Base-by-base conservation (phyloP, 805 yeast species). In the Saccharomycopsis guyanensis region DNA sequence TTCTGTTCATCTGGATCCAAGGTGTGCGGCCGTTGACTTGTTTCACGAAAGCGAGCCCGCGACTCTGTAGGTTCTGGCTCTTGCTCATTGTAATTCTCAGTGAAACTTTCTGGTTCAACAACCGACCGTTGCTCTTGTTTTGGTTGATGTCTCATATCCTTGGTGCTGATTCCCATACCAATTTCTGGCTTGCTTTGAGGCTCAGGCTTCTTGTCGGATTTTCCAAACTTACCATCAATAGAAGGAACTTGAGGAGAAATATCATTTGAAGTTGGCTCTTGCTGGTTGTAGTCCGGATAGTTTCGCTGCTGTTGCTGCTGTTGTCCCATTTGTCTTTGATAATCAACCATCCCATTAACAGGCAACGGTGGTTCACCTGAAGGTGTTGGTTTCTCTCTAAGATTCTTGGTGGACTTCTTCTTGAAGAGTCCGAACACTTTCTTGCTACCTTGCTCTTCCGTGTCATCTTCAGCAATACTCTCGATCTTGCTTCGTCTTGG, bases 341-440 rank as follows among this genome's bases (percentile, higher is more conserved):
- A 18, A 15, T 35, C 32, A 24, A 23, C 23, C 19, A 18, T 23
- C 16, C 22, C 44, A 29, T 24, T 23, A 10, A 7, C 12, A 4
- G 47, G 47, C 15, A 43, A 24, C 38, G 38, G 47, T 12, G 36
- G 47, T 4, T 15, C 38, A 18, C 25, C 23, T 4, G 16, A 18
- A 25, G 23, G 34, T 7, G 8, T 12, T 19, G 15, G 23, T 13
- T 16, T 39, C n/a, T 46, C 43, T 25, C 38, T 45, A 43, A 44
- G 33, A 27, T 34, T 50, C n/a, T 50, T 50, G 18, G 29, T 23
- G n/a, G 47, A 36, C 23, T 50, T 50, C 40, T 42, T 42, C 45
- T 42, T 42, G 18, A 42, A 42, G 4, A 42, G 18, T 3, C 45
- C 45, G n/a, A 42, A 42, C 24, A 42, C 34, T 22, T 42, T 42